Evolutionary conservation across 2,329 filamentous ascomycete species (phyloP), one percentile per base, ranked within the genome.

Genomic region (Cladosporium sp.): DNA sequence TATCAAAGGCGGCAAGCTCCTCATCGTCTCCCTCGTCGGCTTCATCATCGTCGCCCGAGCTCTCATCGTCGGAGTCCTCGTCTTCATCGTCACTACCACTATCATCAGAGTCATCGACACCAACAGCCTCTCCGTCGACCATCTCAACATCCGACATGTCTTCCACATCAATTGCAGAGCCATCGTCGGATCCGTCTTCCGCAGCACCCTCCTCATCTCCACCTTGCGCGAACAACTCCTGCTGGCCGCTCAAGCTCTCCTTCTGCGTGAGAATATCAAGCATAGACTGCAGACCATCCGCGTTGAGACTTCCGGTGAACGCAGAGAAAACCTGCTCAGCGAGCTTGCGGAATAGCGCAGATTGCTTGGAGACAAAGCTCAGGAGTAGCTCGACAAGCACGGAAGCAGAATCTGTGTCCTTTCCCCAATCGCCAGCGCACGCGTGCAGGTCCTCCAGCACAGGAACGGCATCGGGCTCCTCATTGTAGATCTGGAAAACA

Each of bases 401-500:
- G 72, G 91, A 88, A 0, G 92, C 90, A 10, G 65, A 72, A 66
- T 70, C 74, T 55, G 68, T 74, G 67, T 67, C 75, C 78, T 71
- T 86, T 82, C 46, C 79, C 75, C 75, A 86, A 79, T 68, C 86
- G 83, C 90, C 84, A 66, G 89, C 90, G 76, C 90, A 93, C 66
- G 89, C 83, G 69, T 90, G 86, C n/a, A 97, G 83, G 71, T 97
- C 94, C 63, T 91, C 86, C 10, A 97, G 81, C 67, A 95, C 89
- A 58, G 90, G 88, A 26, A 97, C 85, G 0, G 93, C 91, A 74
- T 98, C 95, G 0, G 90, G 84, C 66, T 97, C 93, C 28, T 92
- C 91, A 72, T 94, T 93, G 80, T 97, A 97, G 10, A 97, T 84
- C 76, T 97, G 92, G 64, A 98, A 83, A 16, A 97, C 86, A 0